phyloP scores from a whole-genome alignment of 768 basidiomycete species.

The Boletus rufocinnamomeus region DNA sequence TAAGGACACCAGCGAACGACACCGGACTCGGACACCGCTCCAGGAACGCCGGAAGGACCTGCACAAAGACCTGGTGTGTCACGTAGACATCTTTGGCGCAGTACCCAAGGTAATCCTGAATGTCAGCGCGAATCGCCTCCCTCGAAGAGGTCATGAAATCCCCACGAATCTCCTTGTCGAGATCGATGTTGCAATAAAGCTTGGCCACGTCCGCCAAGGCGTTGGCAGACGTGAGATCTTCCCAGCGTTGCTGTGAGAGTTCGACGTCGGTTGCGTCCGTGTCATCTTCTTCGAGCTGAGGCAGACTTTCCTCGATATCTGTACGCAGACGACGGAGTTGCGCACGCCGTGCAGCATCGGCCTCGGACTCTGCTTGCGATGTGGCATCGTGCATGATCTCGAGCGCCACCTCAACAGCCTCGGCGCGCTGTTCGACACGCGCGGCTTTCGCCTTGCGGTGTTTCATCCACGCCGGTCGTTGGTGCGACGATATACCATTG shows the following conservation, averaged over 20 bases:
- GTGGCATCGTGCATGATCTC: slow-evolving; percentile 49
- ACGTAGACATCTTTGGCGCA: slow-evolving; percentile 83
- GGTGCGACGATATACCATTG: slow-evolving; percentile 91
- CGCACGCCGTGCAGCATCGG: slow-evolving; percentile 38
- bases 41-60: slow-evolving; percentile 81
- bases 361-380: slow-evolving; percentile 40
- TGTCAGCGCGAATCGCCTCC: slow-evolving; percentile 60
- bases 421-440: slow-evolving; percentile 55
- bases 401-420: slow-evolving; percentile 65
- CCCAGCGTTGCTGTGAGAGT: slow-evolving; percentile 70
- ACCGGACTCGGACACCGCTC: slow-evolving; percentile 87
- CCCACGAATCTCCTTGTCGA: slow-evolving; percentile 77
- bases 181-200: slow-evolving; percentile 78
- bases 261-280: slow-evolving; percentile 45
- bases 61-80: slow-evolving; percentile 78
- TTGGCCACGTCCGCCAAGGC: slow-evolving; percentile 90
- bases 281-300: slow-evolving; percentile 37
- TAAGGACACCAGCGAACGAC: slow-evolving; percentile 85
- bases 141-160: slow-evolving; percentile 74
- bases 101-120: slow-evolving; percentile 79
- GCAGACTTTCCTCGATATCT: slow-evolving; percentile 44
- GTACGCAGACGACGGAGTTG: slow-evolving; percentile 41
- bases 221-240: slow-evolving; percentile 89
- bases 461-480: slow-evolving; percentile 91
- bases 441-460: slow-evolving; percentile 70